Conservation (phyloP, 2,329 filamentous ascomycete genomes). For the Phyllosticta capitalensis region DNA sequence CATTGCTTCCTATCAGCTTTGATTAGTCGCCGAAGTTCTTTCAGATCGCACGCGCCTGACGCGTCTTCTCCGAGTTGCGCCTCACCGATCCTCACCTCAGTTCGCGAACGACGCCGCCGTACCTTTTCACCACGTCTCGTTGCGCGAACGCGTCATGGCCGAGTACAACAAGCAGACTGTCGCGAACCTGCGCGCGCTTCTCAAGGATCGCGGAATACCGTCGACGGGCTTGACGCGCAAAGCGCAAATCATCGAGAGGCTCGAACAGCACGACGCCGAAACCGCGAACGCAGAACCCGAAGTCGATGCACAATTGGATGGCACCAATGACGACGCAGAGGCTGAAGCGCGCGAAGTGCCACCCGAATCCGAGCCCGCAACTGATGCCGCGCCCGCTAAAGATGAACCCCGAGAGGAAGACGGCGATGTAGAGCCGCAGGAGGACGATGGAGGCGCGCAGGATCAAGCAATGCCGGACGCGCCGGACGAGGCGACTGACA, state of each 20-base stretch:
- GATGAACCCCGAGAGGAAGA: conserved; percentile 7
- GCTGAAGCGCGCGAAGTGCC: not conserved
- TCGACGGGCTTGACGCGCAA: conserved; percentile 38
- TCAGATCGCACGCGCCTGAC: not conserved
- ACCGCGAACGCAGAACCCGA: conserved; percentile 2
- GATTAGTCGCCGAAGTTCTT: not conserved
- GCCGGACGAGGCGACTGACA: not conserved
- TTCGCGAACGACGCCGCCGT: not conserved
- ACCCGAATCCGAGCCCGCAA: conserved; percentile 9
- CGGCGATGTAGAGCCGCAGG: not conserved
- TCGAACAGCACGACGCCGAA: conserved; percentile 26
- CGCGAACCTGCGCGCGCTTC: conserved; percentile 34
- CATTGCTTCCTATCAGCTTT: not conserved
- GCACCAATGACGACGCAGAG: conserved; percentile 5
- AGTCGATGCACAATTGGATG: not conserved
- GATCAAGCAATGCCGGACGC: not conserved
- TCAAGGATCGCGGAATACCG: conserved; percentile 39
- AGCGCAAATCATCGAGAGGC: conserved; percentile 38
- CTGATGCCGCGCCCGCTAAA: conserved; percentile 13
- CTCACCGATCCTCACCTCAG: not conserved
- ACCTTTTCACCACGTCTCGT: not conserved
- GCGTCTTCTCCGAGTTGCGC: not conserved
- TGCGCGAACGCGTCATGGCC: conserved; percentile 17
- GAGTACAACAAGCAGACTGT: conserved; percentile 41
- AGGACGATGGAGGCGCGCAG: not conserved